phyloP scores from a whole-genome alignment of 169 alveolate genomes.

The Toxoplasma gondii region DNA sequence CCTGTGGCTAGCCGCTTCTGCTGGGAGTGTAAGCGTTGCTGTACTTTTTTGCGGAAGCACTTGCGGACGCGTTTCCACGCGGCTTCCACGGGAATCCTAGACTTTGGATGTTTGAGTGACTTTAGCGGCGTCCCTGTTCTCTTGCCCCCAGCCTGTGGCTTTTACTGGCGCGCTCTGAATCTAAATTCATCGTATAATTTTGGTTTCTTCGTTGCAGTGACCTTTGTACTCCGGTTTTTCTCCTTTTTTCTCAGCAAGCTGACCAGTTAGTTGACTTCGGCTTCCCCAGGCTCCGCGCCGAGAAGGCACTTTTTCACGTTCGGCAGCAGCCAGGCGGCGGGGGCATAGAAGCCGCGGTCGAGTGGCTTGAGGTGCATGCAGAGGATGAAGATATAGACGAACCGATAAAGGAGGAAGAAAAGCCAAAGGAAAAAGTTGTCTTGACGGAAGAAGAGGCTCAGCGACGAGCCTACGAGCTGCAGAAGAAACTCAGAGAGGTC shows the following conservation, averaged over 20 bases:
- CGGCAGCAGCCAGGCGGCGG: background rate
- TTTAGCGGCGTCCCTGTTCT: no score
- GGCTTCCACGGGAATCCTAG: no score
- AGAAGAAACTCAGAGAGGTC: background rate
- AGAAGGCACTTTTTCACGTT: slow-evolving; percentile 18
- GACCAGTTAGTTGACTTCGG: slow-evolving; percentile 20
- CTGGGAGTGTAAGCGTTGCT: no score
- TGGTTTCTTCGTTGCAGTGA: no score
- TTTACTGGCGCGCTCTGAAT: no score
- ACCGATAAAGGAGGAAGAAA: background rate
- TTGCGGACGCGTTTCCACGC: no score
- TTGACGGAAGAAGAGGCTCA: slow-evolving; percentile 18
- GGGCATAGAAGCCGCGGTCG: slow-evolving; percentile 11
- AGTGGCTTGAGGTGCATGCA: slow-evolving; percentile 42
- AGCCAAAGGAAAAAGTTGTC: background rate
- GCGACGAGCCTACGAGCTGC: background rate
- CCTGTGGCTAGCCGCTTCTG: no score
- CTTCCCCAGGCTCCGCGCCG: slow-evolving; percentile 14
- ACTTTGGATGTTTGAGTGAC: no score
- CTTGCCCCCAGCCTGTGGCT: no score
- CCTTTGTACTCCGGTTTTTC: no score
- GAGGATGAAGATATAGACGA: slow-evolving; percentile 26
- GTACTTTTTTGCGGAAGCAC: no score
- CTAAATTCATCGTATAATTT: no score
- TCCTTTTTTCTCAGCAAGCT: background rate